These are phyloP conservation scores for Aspergillus sp. DNA, from an alignment of 2,329 filamentous ascomycete genomes.

Conservation along the genomic window DNA sequence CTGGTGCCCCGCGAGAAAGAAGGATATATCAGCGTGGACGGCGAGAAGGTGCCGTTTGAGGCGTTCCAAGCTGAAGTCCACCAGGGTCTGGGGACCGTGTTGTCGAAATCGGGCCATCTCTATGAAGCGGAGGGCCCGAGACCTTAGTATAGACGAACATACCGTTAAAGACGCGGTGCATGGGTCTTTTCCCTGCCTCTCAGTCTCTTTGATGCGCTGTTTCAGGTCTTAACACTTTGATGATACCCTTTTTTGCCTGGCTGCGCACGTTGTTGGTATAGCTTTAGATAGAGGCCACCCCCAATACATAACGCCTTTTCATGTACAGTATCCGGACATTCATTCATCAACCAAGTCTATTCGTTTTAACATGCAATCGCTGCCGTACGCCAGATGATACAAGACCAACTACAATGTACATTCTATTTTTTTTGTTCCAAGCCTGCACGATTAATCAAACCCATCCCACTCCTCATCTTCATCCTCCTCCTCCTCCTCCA, in stretches of 20 bases:
- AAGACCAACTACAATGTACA: background rate
- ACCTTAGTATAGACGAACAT: conserved; percentile 10
- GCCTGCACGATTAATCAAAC: conserved; percentile 45
- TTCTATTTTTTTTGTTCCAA: background rate
- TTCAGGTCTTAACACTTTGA: conserved; percentile 15
- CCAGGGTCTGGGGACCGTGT: conserved; percentile 74
- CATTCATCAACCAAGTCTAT: background rate
- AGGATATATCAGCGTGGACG: conserved; percentile 92
- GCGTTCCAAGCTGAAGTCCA: conserved; percentile 92
- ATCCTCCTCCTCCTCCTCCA: conserved; percentile 33
- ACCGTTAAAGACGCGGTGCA: background rate
- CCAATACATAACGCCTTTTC: background rate
- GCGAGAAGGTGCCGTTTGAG: conserved; percentile 80
- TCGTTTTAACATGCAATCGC: background rate
- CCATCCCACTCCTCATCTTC: conserved; percentile 61
- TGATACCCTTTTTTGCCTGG: conserved; percentile 27
- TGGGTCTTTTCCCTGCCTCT: background rate
- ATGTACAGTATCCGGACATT: background rate
- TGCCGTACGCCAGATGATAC: background rate
- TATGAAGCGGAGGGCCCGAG: conserved; percentile 61
- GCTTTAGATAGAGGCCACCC: background rate
- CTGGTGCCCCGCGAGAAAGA: conserved; percentile 71
- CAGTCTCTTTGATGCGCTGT: background rate
- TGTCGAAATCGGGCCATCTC: conserved; percentile 68
- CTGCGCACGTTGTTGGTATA: background rate